A percentile compares a stretch with the other conserved stretches of the same genome.
These are phyloP conservation scores for Sordariomycetes sp. DNA, from an alignment of 2,329 filamentous ascomycete species.

Conservation along the genomic window DNA sequence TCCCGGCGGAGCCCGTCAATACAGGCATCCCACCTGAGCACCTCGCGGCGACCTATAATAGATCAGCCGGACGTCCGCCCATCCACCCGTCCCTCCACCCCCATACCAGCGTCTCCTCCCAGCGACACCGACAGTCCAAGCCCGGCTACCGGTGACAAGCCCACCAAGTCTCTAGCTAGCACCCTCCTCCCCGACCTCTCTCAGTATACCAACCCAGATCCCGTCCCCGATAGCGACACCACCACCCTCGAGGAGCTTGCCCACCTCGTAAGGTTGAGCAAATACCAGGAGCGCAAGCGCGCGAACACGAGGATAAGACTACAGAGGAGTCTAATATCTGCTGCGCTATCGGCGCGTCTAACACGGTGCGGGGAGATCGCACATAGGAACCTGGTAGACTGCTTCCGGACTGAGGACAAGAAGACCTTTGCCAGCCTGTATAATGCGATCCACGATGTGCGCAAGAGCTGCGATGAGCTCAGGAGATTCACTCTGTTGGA, in stretches of 20 bases:
- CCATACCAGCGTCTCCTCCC: background rate
- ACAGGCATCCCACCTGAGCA: background rate
- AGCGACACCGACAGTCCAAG: background rate
- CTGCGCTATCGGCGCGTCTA: conserved; percentile 60
- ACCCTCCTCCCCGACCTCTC: conserved; percentile 54
- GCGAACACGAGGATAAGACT: conserved; percentile 59
- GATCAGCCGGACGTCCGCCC: background rate
- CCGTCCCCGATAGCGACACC: conserved; percentile 47
- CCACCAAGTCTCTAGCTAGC: conserved; percentile 9
- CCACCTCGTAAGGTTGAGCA: conserved; percentile 63
- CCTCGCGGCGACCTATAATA: conserved; percentile 4
- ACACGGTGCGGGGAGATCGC: conserved; percentile 62
- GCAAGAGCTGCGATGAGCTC: conserved; percentile 62
- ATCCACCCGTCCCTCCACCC: conserved; percentile 1
- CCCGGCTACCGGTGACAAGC: background rate
- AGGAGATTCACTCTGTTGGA: conserved; percentile 59
- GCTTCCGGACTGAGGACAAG: conserved; percentile 68
- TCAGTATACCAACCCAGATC: conserved; percentile 48
- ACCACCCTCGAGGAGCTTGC: conserved; percentile 67
- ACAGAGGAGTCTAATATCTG: conserved; percentile 61
- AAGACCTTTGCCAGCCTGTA: conserved; percentile 62
- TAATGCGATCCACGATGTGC: conserved; percentile 67
- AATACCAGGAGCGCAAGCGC: conserved; percentile 72
- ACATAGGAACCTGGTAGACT: conserved; percentile 63
- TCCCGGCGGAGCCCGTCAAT: background rate